phyloP scores from a whole-genome alignment of 345 rosid species.

The Trapa incisa region DNA sequence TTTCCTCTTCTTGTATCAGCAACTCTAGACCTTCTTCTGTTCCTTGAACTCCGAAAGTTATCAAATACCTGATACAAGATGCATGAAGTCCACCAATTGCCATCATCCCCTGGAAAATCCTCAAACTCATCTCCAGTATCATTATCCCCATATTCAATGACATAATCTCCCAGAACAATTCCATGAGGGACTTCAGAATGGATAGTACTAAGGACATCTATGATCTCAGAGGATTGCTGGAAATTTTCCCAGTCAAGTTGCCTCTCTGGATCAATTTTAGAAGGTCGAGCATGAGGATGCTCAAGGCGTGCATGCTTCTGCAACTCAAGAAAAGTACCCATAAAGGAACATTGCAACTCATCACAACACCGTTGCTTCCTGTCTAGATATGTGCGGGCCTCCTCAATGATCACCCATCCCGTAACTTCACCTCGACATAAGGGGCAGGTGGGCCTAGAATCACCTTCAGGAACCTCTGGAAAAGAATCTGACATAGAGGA shows the following conservation, averaged over 20 bases:
- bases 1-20: constrained; percentile 63
- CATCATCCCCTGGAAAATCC: constrained; percentile 61
- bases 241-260: constrained; percentile 95
- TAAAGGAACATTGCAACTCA: constrained; percentile 48
- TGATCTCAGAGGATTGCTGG: constrained; percentile 92
- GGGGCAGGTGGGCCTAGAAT: constrained; percentile 61
- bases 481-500: constrained; percentile 17
- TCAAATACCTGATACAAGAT: constrained; percentile 79
- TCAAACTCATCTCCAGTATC: constrained; percentile 84
- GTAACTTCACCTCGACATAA: constrained; percentile 89
- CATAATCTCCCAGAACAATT: constrained; percentile 91
- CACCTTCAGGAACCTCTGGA: constrained; percentile 28
- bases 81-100: constrained; percentile 97
- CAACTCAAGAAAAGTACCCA: constrained; percentile 57
- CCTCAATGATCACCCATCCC: constrained; percentile 68
- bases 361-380: constrained; percentile 75
- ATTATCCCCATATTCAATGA: constrained; percentile 89
- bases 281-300: constrained; percentile 85
- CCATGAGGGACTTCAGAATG: constrained; percentile 95
- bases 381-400: constrained; percentile 65
- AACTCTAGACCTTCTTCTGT: constrained; percentile 72
- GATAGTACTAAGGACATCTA: constrained; percentile 89
- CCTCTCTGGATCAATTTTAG: constrained; percentile 78
- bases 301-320: constrained; percentile 57
- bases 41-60: constrained; percentile 79